These are phyloP conservation scores for Aspergillus aculeatus DNA, from an alignment of 2,329 filamentous ascomycete genomes.

Conservation along the genomic window DNA sequence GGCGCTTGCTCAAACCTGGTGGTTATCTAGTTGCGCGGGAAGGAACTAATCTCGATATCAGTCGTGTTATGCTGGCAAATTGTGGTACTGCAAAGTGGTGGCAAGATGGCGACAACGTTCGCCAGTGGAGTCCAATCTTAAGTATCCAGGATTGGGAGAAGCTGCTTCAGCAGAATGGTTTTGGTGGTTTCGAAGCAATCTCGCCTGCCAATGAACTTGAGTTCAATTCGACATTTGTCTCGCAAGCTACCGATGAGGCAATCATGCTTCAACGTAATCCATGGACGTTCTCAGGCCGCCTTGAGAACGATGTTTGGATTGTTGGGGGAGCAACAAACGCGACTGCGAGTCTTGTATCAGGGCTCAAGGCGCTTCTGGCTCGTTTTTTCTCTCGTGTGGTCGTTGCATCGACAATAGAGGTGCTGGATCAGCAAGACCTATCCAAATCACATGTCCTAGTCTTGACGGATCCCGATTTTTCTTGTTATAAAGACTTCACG, in stretches of 20 bases:
- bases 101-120: background rate
- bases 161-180: constrained; percentile 1
- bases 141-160: background rate
- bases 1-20: constrained; percentile 35
- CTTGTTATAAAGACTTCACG: background rate
- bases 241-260: constrained; percentile 5
- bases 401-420: background rate
- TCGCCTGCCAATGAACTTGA: background rate
- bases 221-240: background rate
- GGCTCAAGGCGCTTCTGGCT: background rate
- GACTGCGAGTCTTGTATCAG: background rate
- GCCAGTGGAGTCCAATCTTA: background rate
- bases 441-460: background rate
- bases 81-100: background rate
- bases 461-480: background rate
- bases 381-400: background rate
- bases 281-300: background rate
- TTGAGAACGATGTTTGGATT: background rate
- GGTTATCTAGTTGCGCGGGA: constrained; percentile 26
- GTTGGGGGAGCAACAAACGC: background rate
- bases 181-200: background rate
- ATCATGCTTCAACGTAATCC: constrained; percentile 1
- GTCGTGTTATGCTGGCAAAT: background rate
- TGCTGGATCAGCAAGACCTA: background rate
- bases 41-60: background rate